Evolutionary conservation across 2,329 filamentous ascomycete species (phyloP).

Genomic region (Paecilomyces sp.): DNA sequence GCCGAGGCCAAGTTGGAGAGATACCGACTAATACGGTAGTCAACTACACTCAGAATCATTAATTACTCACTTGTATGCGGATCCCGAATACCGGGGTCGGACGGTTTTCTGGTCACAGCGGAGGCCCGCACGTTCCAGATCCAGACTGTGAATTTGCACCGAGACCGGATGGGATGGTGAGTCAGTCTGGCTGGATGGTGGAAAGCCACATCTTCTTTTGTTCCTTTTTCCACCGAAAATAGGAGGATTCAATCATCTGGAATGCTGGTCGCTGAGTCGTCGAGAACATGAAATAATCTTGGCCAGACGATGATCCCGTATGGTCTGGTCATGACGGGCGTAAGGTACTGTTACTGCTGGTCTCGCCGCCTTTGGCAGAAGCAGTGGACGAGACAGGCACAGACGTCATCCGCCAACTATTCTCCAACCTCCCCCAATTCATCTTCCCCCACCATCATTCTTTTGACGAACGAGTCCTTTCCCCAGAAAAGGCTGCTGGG

Average conservation of each 20-base stretch:
- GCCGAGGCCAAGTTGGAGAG: constrained; percentile 4
- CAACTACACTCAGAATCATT: too few relatives aligned
- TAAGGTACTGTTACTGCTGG: not conserved
- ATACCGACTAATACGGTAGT: too few relatives aligned
- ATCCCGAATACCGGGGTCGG: constrained; percentile 9
- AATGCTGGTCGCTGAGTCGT: not conserved
- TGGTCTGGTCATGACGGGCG: not conserved
- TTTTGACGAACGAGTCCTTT: not conserved
- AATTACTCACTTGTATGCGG: not conserved
- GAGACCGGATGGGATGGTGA: not conserved
- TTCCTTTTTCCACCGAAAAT: not conserved
- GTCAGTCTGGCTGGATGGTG: not conserved
- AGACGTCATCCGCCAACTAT: not conserved
- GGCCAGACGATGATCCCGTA: not conserved
- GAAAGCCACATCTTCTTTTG: not conserved
- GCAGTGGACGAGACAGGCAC: too few relatives aligned
- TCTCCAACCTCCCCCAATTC: not conserved
- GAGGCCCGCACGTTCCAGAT: not conserved
- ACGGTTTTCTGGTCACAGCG: not conserved
- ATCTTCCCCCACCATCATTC: not conserved
- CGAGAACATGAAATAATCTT: not conserved
- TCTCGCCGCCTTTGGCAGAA: not conserved
- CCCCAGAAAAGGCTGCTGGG: not conserved
- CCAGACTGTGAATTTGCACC: not conserved
- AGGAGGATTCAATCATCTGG: not conserved